phyloP scores from a whole-genome alignment of 306 rosid species.

The Alnus glutinosa region DNA sequence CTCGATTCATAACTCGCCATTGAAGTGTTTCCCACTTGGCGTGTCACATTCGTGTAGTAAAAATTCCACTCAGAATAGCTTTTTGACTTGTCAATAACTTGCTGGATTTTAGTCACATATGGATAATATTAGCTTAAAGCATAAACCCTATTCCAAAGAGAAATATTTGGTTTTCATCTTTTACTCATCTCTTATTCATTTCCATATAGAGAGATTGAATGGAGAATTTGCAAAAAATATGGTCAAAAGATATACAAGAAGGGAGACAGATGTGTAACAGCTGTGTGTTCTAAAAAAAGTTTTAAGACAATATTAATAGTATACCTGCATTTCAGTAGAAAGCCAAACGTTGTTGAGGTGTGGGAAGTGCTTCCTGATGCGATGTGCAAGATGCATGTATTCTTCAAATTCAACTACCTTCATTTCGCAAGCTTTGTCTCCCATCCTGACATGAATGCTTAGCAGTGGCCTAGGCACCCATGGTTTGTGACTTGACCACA shows the following conservation, averaged over 20 bases:
- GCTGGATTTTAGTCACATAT: constrained; percentile 40
- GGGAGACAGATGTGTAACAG: no score
- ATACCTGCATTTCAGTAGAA: constrained; percentile 90
- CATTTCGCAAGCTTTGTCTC: constrained; percentile 95
- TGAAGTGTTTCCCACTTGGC: constrained; percentile 59
- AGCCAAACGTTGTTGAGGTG: constrained; percentile 70
- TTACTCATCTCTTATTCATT: no score
- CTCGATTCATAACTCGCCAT: constrained; percentile 77
- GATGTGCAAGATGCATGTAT: constrained; percentile 70
- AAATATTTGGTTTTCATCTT: no score
- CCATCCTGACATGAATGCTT: constrained; percentile 92
- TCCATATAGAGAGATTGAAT: no score
- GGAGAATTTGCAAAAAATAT: no score
- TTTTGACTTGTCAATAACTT: constrained; percentile 62
- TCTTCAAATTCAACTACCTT: constrained; percentile 69
- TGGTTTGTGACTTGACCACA: constrained; percentile 87
- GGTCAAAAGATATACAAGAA: no score
- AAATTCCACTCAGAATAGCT: constrained; percentile 62
- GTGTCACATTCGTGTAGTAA: constrained; percentile 58
- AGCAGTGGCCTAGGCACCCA: constrained; percentile 87
- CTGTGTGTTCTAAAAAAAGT: no score
- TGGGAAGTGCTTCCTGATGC: constrained; percentile 69
- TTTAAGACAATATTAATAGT: no score
- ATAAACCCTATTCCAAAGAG: background rate
- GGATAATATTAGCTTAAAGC: background rate